Base-by-base conservation (phyloP, 192 early-diverging fungal genomes). In the Umbelopsis ramanniana region DNA sequence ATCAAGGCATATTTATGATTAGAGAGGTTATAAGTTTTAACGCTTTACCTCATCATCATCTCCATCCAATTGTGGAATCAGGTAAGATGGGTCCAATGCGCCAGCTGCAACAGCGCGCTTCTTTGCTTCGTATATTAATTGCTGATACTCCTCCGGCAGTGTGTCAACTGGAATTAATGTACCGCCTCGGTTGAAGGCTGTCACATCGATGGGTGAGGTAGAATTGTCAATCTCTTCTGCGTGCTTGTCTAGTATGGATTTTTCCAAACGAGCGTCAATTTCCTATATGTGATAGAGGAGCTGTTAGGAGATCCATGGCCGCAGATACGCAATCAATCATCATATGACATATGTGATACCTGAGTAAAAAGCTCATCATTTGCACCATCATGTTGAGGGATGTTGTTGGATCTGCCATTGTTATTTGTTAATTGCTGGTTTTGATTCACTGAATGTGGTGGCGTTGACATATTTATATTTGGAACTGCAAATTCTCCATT, bases 321-420 rank as follows among this genome's bases (percentile, higher is more conserved):
- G 40, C 11, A 12, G 6, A 11, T 8, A 40, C 8, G 38, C 38
- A 3, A 8, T 14, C 43, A 45, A 24, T 35, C 10, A 53, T 11
- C 29, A 52, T 21, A 43, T 8, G 4, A 33, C 29, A 21, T 48
- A 52, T 24, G 19, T 55, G 17, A 35, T 67, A 76, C 79, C 35
- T 72, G 57, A 48, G 73, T 71, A 0, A 66, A 74, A 24, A 74
- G 66, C 12, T 70, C 57, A 67, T 86, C 89, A 63, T 69, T 74
- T 2, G 85, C 76, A 52, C 89, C 89, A 54, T 91, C 89, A 40
- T 85, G 78, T 70, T 91, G 89, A 22, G 88, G 88, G 19, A 91
- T 73, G 40, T 82, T 69, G 37, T 82, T 69, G 37, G 52, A 69
- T 69, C 72, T 69, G 19, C 67, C 71, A 48, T 47, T 22, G 19